phyloP scores from a whole-genome alignment of 306 rosid genomes.

The Glycine soja region DNA sequence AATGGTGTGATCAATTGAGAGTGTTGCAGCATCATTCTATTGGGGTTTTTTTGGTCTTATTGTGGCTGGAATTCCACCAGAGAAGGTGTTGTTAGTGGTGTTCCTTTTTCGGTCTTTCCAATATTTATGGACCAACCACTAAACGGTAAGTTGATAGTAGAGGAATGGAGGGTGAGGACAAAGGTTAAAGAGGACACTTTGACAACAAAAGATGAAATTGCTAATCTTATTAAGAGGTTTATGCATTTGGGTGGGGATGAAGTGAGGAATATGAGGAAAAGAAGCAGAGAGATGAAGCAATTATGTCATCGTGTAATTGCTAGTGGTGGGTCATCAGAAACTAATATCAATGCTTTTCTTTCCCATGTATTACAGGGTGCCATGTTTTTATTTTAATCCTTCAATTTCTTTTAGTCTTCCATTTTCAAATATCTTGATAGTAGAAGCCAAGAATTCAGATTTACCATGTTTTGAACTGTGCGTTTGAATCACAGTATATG shows the following conservation, averaged over 20 bases:
- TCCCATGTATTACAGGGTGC: conserved; percentile 2
- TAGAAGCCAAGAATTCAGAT: neutral
- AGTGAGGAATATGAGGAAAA: conserved; percentile 53
- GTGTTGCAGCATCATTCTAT: conserved; percentile 59
- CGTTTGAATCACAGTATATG: neutral
- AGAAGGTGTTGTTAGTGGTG: conserved; percentile 64
- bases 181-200: conserved; percentile 30
- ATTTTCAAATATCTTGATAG: too few species aligned
- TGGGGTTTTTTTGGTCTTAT: conserved; percentile 69
- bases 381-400: neutral
- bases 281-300: conserved; percentile 45
- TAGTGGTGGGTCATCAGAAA: conserved; percentile 55
- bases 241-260: conserved; percentile 56
- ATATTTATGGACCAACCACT: conserved; percentile 53
- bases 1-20: conserved; percentile 69
- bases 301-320: conserved; percentile 48
- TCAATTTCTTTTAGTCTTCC: too few species aligned
- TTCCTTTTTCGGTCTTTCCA: conserved; percentile 61
- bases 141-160: conserved; percentile 52
- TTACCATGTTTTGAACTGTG: neutral
- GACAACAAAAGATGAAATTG: conserved; percentile 56
- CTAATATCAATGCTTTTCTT: conserved; percentile 49
- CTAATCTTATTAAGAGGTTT: conserved; percentile 48
- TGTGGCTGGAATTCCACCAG: conserved; percentile 72
- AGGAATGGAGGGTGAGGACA: conserved; percentile 62